These are phyloP conservation scores for Spinellus fusiger DNA, from an alignment of 192 early-diverging fungal genomes.

Conservation along the genomic window DNA sequence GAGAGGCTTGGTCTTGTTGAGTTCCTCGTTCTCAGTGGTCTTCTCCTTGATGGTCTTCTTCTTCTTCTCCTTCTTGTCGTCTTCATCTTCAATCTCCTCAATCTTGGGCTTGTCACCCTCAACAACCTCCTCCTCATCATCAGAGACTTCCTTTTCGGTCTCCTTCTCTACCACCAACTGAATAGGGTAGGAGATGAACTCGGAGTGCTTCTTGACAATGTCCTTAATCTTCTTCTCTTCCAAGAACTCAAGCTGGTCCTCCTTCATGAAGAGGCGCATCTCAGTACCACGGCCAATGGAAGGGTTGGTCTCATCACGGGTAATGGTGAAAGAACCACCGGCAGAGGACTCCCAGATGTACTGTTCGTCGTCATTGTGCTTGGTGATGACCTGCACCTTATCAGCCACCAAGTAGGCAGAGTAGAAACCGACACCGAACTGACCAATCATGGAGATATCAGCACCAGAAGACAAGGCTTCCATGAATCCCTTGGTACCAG, in stretches of 20 bases:
- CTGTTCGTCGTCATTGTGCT: conserved; percentile 95
- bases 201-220: conserved; percentile 99
- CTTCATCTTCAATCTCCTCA: conserved; percentile 80
- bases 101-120: conserved; percentile 65
- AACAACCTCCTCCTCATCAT: conserved; percentile 73
- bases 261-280: conserved; percentile 96
- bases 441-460: conserved; percentile 99
- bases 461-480: conserved; percentile 92
- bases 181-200: conserved; percentile 99
- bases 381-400: conserved; percentile 90
- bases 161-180: conserved; percentile 94
- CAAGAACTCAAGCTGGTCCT: conserved; percentile 92
- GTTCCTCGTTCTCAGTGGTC: conserved; percentile 80
- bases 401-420: conserved; percentile 99
- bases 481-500: conserved; percentile 99
- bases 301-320: conserved; percentile 84
- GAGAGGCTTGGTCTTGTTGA: conserved; percentile 98
- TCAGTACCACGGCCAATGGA: conserved; percentile 91
- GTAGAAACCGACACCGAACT: conserved; percentile 99
- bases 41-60: conserved; percentile 80
- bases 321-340: conserved; percentile 86
- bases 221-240: conserved; percentile 99
- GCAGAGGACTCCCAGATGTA: conserved; percentile 93
- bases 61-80: conserved; percentile 58
- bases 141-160: conserved; percentile 94